Evolutionary conservation across 2,329 filamentous ascomycete species (phyloP).

Genomic region (Blumeria graminis): DNA sequence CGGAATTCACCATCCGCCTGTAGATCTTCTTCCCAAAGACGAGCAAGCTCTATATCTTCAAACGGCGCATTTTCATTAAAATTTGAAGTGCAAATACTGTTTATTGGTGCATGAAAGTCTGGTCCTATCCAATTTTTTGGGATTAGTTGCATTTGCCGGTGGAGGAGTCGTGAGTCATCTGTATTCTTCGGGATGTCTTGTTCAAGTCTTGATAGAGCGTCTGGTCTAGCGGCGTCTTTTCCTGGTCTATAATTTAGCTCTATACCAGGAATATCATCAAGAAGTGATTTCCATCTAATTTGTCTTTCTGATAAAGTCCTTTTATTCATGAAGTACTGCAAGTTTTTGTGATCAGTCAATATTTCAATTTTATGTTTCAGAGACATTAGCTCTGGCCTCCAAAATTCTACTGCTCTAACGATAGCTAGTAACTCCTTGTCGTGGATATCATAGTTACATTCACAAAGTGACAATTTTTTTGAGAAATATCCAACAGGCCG

Average conservation of each 20-base stretch:
- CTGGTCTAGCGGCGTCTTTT: not conserved
- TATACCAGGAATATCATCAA: not conserved
- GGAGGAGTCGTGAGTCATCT: not conserved
- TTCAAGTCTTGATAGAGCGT: not conserved
- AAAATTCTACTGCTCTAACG: not conserved
- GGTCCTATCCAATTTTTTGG: not conserved
- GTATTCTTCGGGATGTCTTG: not conserved
- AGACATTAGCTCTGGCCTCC: not conserved
- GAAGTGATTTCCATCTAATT: not conserved
- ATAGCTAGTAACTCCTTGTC: not conserved
- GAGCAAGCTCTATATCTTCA: not conserved
- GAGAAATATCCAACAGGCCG: not conserved
- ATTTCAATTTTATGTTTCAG: not conserved
- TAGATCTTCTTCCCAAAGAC: not conserved
- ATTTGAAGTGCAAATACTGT: not conserved
- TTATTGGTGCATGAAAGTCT: not conserved
- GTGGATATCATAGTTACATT: not conserved
- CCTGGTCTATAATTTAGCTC: not conserved
- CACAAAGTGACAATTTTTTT: not conserved
- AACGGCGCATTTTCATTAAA: not conserved
- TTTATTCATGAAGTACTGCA: not conserved
- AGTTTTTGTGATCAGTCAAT: not conserved
- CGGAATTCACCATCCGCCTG: not conserved
- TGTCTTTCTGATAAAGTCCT: not conserved
- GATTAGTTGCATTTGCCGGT: not conserved